Base-by-base conservation (phyloP, 2,329 filamentous ascomycete genomes). In the Sphaerulina populicola region DNA sequence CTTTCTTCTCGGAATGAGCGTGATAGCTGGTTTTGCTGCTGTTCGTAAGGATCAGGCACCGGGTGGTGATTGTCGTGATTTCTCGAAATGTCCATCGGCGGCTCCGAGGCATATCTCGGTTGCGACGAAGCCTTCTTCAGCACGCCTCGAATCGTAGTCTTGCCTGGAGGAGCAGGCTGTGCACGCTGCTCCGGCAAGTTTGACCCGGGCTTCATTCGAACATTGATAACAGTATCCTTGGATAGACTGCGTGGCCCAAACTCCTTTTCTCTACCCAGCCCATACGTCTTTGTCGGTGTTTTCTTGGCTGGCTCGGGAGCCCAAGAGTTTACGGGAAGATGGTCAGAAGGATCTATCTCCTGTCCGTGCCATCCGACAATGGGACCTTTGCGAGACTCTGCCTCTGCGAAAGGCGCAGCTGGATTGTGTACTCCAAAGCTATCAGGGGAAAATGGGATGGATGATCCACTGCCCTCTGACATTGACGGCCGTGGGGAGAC, bases 321-420 rank as follows among this genome's bases (percentile, higher is more conserved):
- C 85, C 85, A 89, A 1, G 80, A 80, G 49, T 86, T 81, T 64
- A 88, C 79, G 0, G 86, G 86, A 11, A 90, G 74, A 63, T 90
- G 86, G 66, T 91, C 86, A 0, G 85, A 88, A 1, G 86, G 86
- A 62, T 91, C 86, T 49, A 91, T 78, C 61, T 88, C 83, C 49
- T 83, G 77, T 6, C 86, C 86, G 63, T 88, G 85, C 56, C 85
- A 77, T 1, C 81, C 85, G 47, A 89, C 81, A 54, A 90, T 88
- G 62, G 87, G 87, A 7, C 80, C 82, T 47, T 81, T 64, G 11
- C 37, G 33, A 8, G 44, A 47, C 3, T 31, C 37, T 5, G 47
- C 47, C 31, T 54, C 52, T 18, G 49, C 49, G 15, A 33, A 15
- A 11, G 51, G 47, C 18, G 60, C 55, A 65, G 27, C 61, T 1